Evolutionary conservation across 129 eudicot genomes (phyloP).

Genomic region (Mikania micrantha): DNA sequence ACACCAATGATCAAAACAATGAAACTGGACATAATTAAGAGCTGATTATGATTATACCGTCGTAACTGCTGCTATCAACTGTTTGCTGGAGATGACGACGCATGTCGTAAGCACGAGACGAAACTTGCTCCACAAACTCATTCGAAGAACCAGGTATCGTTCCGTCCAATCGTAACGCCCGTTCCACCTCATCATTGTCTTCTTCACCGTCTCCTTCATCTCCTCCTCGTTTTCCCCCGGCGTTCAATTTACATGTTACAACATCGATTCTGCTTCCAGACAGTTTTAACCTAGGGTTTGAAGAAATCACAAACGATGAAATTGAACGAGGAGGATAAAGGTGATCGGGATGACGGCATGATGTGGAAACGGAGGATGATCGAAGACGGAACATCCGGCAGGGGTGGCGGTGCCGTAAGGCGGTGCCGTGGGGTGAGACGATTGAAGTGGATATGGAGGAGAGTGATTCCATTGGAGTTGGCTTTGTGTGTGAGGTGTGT

Average conservation of each 20-base stretch:
- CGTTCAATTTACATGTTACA: conserved; percentile 27
- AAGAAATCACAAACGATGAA: not conserved
- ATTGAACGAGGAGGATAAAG: not conserved
- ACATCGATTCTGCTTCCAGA: not conserved
- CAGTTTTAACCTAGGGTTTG: not conserved
- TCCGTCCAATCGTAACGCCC: conserved; percentile 85
- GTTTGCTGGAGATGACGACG: conserved; percentile 89
- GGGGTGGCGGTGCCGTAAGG: conserved; percentile 34
- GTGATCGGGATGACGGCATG: conserved; percentile 21
- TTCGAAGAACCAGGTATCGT: conserved; percentile 82
- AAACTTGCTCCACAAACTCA: conserved; percentile 77
- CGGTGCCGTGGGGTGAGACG: conserved; percentile 34
- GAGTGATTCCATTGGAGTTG: conserved; percentile 62
- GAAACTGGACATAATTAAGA: not conserved
- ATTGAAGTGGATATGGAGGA: conserved; percentile 72
- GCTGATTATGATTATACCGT: conserved; percentile 35
- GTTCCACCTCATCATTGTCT: conserved; percentile 64
- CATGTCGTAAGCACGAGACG: conserved; percentile 96
- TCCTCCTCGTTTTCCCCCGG: conserved; percentile 12
- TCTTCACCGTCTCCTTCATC: conserved; percentile 22
- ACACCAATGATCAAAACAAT: not conserved
- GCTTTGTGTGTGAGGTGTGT: not conserved
- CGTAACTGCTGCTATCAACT: conserved; percentile 81
- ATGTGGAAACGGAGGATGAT: conserved; percentile 11
- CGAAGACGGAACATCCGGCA: conserved; percentile 42